Evolutionary conservation across 129 eudicot genomes (phyloP).

Genomic region (Pulicaria dysenterica): DNA sequence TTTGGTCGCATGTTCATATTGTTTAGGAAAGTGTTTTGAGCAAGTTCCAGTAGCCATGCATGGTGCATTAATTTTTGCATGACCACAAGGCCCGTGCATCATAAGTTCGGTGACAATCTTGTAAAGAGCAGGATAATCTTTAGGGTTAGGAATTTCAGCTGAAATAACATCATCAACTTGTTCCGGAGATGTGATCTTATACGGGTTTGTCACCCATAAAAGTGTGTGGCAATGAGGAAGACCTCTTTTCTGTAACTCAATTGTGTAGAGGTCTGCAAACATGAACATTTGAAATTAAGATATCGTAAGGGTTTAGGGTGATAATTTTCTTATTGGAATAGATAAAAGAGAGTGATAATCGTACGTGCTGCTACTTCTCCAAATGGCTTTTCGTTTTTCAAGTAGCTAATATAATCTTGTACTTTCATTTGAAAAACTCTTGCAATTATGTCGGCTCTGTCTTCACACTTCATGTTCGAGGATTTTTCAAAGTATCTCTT

Average conservation of each 20-base stretch:
- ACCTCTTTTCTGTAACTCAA: neutral
- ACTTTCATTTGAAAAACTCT: neutral
- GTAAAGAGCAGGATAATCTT: neutral
- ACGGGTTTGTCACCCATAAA: neutral
- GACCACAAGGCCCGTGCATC: neutral
- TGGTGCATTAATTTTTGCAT: neutral
- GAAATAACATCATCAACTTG: neutral
- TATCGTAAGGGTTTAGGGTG: too few relatives aligned
- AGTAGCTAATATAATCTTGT: neutral
- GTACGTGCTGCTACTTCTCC: neutral
- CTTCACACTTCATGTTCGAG: neutral
- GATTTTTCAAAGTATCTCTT: neutral
- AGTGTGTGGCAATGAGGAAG: neutral
- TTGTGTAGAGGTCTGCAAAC: neutral
- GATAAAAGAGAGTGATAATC: neutral
- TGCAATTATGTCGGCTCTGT: neutral
- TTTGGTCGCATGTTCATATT: neutral
- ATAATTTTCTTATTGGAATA: too few relatives aligned
- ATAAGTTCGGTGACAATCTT: neutral
- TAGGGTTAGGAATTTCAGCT: neutral
- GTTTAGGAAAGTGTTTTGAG: neutral
- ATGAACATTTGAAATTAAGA: neutral
- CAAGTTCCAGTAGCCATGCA: neutral
- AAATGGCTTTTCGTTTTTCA: neutral
- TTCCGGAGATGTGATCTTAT: neutral